phyloP scores from a whole-genome alignment of 2,329 filamentous ascomycete genomes.

The Thielaviopsis musarum region DNA sequence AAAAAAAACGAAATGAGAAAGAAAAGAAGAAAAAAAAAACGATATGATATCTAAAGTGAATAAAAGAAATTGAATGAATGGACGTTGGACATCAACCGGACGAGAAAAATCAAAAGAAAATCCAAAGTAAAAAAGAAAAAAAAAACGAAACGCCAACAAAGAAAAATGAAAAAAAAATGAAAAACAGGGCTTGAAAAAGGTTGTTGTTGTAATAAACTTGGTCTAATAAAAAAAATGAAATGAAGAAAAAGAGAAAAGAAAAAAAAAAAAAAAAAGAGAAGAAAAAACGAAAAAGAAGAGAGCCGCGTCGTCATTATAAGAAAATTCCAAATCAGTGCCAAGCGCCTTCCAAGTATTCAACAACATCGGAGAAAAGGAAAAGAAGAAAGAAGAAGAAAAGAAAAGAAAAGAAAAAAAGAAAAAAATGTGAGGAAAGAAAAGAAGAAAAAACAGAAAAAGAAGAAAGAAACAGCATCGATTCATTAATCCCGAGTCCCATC shows the following conservation, averaged over 20 bases:
- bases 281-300: neutral
- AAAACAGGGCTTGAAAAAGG: neutral
- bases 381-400: neutral
- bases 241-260: too few relatives aligned
- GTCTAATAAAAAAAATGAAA: neutral
- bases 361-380: neutral
- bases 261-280: neutral
- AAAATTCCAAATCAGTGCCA: neutral
- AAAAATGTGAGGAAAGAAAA: neutral
- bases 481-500: neutral
- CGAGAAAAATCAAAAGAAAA: neutral
- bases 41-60: neutral
- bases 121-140: neutral
- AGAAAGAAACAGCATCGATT: neutral
- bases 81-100: neutral
- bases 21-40: neutral
- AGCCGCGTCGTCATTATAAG: constrained; percentile 8
- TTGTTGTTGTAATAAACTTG: neutral
- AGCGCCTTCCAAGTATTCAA: neutral
- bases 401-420: neutral
- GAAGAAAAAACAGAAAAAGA: neutral
- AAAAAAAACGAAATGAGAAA: neutral
- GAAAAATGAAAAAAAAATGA: neutral
- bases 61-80: neutral
- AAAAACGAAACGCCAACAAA: neutral